phyloP scores from a whole-genome alignment of 345 rosid species.

The Rhizophora apiculata region DNA sequence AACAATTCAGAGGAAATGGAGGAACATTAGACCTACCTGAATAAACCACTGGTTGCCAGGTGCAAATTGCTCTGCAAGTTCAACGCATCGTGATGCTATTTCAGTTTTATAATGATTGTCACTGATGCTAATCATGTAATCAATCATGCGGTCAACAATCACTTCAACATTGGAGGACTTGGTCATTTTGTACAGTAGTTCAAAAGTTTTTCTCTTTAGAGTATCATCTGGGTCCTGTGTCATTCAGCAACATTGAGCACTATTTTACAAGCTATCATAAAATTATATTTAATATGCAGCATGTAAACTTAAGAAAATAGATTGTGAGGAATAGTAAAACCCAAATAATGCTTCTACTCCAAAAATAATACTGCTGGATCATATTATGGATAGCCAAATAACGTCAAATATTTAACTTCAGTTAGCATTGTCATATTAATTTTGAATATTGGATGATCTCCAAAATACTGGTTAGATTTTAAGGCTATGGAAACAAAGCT shows the following conservation, averaged over 20 bases:
- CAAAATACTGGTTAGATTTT: too few relatives aligned
- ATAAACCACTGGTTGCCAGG: constrained; percentile 99
- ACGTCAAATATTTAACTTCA: too few relatives aligned
- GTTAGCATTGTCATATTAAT: too few relatives aligned
- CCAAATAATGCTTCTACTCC: neutral
- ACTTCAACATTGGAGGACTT: constrained; percentile 97
- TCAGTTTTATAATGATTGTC: constrained; percentile 97
- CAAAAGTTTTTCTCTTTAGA: constrained; percentile 92
- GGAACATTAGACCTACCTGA: constrained; percentile 49
- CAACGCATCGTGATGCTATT: constrained; percentile 93
- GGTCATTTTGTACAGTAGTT: constrained; percentile 90
- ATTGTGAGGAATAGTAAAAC: constrained; percentile 1
- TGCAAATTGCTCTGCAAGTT: constrained; percentile 96
- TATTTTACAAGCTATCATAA: neutral
- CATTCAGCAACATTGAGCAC: constrained; percentile 15
- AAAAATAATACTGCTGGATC: too few relatives aligned
- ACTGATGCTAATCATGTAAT: constrained; percentile 88
- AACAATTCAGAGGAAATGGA: constrained; percentile 8
- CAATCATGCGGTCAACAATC: constrained; percentile 97
- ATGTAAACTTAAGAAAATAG: neutral
- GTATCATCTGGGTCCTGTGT: constrained; percentile 98
- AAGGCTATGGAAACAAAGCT: too few relatives aligned
- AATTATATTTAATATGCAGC: neutral
- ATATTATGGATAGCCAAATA: too few relatives aligned
- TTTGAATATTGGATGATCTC: too few relatives aligned